phyloP scores from a whole-genome alignment of 2,329 filamentous ascomycete species.

The Neonectria faginata region DNA sequence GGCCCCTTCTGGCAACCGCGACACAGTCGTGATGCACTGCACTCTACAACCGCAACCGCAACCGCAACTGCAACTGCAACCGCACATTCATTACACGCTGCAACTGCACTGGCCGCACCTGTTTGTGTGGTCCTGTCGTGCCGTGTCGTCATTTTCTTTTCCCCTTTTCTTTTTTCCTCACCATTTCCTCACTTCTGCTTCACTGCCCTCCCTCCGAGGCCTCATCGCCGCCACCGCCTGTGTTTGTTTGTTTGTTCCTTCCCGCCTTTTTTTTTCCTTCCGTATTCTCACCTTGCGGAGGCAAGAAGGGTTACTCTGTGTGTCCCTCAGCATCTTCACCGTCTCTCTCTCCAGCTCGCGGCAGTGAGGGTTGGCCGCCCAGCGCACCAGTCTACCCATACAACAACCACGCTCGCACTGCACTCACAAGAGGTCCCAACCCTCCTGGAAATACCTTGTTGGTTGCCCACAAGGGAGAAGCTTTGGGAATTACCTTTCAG shows the following conservation, averaged over 20 bases:
- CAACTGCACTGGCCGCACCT: slow-evolving; percentile 10
- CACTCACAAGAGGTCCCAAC: not conserved
- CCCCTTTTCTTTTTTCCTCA: not conserved
- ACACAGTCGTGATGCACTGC: slow-evolving; percentile 16
- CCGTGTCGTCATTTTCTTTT: not conserved
- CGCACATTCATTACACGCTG: slow-evolving; percentile 8
- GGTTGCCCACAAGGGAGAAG: not conserved
- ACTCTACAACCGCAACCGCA: slow-evolving; percentile 2
- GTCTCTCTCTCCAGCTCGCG: not conserved
- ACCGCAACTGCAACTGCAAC: not conserved
- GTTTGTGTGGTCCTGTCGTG: slow-evolving; percentile 12
- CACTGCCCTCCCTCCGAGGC: not conserved
- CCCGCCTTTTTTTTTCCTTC: slow-evolving; percentile 7
- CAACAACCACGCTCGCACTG: not conserved
- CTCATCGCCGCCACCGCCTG: not conserved
- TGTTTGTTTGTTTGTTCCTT: slow-evolving; percentile 6
- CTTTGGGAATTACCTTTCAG: not conserved
- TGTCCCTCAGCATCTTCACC: not conserved
- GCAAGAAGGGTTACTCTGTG: not conserved
- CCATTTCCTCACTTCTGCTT: slow-evolving; percentile 6
- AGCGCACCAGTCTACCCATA: not conserved
- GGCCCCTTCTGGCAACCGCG: slow-evolving; percentile 15
- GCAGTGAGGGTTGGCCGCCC: not conserved
- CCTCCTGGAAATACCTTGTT: not conserved
- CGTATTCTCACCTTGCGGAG: not conserved